Conservation (phyloP, 1,139 yeast species). For the Yamadazyma atmosphaerica region DNA sequence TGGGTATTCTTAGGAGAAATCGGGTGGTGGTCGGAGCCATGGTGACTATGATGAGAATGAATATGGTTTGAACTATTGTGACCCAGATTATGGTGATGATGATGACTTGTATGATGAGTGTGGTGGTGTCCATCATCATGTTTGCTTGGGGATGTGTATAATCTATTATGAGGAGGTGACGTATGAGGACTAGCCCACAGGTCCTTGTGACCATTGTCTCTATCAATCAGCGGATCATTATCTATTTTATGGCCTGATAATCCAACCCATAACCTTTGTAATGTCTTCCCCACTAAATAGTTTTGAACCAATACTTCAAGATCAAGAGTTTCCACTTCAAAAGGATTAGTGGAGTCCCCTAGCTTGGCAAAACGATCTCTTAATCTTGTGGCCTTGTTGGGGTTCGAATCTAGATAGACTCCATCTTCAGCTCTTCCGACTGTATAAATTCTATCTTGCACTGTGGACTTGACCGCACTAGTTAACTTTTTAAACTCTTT, state of each 20-base stretch:
- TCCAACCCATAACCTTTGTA: constrained; percentile 39
- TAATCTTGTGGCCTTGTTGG: constrained; percentile 25
- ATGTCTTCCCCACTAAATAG: constrained; percentile 36
- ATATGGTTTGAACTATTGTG: no score
- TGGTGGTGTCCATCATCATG: constrained; percentile 6
- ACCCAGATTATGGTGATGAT: no score
- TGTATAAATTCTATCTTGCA: constrained; percentile 56
- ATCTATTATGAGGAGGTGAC: neutral
- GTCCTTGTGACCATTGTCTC: constrained; percentile 1
- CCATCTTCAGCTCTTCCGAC: constrained; percentile 31
- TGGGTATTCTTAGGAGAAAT: neutral
- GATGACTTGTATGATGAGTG: constrained; percentile 5
- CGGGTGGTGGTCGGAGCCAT: neutral
- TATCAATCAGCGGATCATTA: neutral
- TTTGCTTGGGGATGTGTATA: neutral
- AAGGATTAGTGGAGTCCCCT: constrained; percentile 36
- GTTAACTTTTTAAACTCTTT: constrained; percentile 62
- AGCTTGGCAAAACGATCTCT: constrained; percentile 39
- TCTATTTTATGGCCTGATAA: constrained; percentile 5
- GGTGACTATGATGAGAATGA: neutral
- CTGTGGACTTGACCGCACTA: constrained; percentile 69
- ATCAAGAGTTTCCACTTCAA: constrained; percentile 47
- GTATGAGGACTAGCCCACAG: constrained; percentile 6
- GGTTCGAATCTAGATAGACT: constrained; percentile 16
- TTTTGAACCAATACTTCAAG: constrained; percentile 35